Percentiles rank a stretch among this genome's conserved stretches.
Evolutionary conservation across 208 protist species (phyloP).

Genomic region (Trypanosoma theileri): DNA sequence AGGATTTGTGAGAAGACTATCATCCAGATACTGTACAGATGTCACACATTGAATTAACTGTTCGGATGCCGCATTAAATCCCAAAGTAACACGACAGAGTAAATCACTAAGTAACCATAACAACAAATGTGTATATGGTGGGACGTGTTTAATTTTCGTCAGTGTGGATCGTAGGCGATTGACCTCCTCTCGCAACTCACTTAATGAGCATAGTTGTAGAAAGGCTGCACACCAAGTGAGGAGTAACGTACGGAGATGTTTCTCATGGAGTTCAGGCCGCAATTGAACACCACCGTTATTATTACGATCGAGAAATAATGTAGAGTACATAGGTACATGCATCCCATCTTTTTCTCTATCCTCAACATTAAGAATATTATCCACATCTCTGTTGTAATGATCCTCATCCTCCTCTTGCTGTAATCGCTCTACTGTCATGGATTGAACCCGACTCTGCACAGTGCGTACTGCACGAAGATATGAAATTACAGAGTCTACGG

Average conservation of each 20-base stretch:
- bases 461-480: conserved; percentile 31
- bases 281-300: background rate
- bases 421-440: conserved; percentile 13
- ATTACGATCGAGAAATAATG: background rate
- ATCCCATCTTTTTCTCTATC: too few relatives aligned
- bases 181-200: conserved; percentile 21
- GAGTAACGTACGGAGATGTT: conserved; percentile 14
- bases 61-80: conserved; percentile 31
- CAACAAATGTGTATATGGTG: conserved; percentile 5
- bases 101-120: conserved; percentile 36
- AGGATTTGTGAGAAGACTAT: conserved; percentile 34
- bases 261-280: background rate
- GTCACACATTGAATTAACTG: conserved; percentile 21
- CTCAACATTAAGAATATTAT: too few relatives aligned
- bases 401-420: conserved; percentile 12
- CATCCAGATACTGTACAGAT: conserved; percentile 9
- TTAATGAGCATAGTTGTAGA: conserved; percentile 13
- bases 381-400: background rate
- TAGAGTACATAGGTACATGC: background rate
- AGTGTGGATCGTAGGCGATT: background rate
- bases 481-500: conserved; percentile 27
- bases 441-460: conserved; percentile 20
- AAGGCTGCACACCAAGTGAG: conserved; percentile 22
- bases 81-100: conserved; percentile 37
- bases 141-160: background rate